Evolutionary conservation across 2,329 filamentous ascomycete species (phyloP).

Genomic region (Aureobasidium pullulans): DNA sequence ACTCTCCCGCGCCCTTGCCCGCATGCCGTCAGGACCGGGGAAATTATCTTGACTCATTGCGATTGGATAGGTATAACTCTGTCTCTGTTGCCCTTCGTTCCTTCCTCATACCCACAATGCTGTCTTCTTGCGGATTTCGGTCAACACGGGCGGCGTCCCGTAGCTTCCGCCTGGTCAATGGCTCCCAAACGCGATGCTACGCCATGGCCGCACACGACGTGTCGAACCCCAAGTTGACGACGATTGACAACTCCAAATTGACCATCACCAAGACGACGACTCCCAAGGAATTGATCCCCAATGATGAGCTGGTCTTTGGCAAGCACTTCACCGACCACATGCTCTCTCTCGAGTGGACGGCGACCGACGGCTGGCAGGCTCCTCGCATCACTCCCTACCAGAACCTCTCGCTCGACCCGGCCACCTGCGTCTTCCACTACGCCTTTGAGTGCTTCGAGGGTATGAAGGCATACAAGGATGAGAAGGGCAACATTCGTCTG

Average conservation of each 20-base stretch:
- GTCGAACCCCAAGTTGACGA: constrained; percentile 48
- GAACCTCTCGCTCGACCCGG: constrained; percentile 92
- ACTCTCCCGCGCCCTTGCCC: neutral
- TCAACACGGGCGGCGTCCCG: constrained; percentile 19
- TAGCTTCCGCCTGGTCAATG: neutral
- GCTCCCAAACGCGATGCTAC: constrained; percentile 27
- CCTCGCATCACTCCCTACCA: constrained; percentile 89
- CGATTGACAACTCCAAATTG: constrained; percentile 72
- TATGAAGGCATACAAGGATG: constrained; percentile 98
- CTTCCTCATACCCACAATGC: constrained; percentile 1
- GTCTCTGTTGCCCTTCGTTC: neutral
- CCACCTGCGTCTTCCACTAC: constrained; percentile 97
- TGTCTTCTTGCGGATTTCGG: constrained; percentile 11
- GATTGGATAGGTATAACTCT: neutral
- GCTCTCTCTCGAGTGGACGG: constrained; percentile 90
- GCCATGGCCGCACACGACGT: constrained; percentile 43
- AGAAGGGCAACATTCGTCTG: constrained; percentile 66
- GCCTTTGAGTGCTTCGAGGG: constrained; percentile 97
- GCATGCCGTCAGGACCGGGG: neutral
- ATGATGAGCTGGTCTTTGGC: constrained; percentile 83
- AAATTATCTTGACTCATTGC: constrained; percentile 10
- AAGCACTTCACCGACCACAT: constrained; percentile 94
- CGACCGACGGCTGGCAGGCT: constrained; percentile 71
- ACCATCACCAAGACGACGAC: constrained; percentile 64
- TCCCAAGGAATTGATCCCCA: constrained; percentile 66